Evolutionary conservation across 2,329 filamentous ascomycete species (phyloP), one percentile per base, ranked within the genome.

Genomic region (Gremmenia infestans): DNA sequence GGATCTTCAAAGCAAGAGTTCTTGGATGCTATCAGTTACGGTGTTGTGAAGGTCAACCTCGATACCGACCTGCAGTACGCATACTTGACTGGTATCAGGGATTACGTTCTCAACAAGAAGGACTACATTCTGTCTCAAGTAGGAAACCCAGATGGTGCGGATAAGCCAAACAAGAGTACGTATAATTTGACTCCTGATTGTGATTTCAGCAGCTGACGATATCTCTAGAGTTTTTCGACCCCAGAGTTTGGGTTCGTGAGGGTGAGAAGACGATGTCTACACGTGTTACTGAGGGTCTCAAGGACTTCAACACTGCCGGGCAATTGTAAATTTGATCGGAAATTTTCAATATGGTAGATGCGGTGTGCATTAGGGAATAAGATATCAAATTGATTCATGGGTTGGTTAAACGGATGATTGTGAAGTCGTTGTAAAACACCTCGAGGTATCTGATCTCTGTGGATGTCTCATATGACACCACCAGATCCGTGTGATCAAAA

Each of bases 31-130:
- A 97, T 97, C 76, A 78, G 79, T 72, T 88, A 93, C 76, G 94
- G 94, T 81, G 93, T 99, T 67, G 88, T 97, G 80, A 99, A 99
- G 87, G 94, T 99, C 78, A 99, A 99, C 81, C 81, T 99, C 69
- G 94, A 99, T 78, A 99, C 94, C 50, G 94, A 99, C 73, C 83
- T 97, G 77, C 93, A 97, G 81, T 96, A 86, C 76, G 92, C 93
- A 58, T 99, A 97, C 83, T 82, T 94, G 65, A 78, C 78, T 60
- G 94, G 94, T 78, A 88, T 97, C 79, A 89, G 94, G 63, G 93
- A 99, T 79, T 99, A 91, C 81, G 82, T 97, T 72, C 76, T 91
- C 70, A 88, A 85, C 74, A 97, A 97, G 84, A 92, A 96, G 79
- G 93, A 96, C 69, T 99, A 97, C 81, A 78, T 99, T 67, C 78